These are phyloP conservation scores for Neoscytalidium dimidiatum DNA, from an alignment of 2,329 filamentous ascomycete species.

Conservation along the genomic window DNA sequence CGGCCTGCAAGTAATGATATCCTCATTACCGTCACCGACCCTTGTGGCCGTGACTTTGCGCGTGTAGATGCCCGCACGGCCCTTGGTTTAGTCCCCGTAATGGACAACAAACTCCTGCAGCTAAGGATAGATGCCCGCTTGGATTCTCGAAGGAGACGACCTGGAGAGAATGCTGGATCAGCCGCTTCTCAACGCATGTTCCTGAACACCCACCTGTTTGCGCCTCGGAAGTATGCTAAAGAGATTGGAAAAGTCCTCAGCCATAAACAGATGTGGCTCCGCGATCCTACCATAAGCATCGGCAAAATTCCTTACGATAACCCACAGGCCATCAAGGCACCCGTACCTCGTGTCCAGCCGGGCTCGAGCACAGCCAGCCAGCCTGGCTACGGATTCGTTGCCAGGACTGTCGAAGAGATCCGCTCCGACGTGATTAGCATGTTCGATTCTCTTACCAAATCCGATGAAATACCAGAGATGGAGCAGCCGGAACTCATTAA, in stretches of 20 bases:
- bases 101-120: constrained; percentile 64
- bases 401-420: constrained; percentile 80
- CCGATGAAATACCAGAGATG: constrained; percentile 73
- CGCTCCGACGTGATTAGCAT: constrained; percentile 81
- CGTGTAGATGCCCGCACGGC: constrained; percentile 70
- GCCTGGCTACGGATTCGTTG: constrained; percentile 32
- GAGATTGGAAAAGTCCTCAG: constrained; percentile 69
- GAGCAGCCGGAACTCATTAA: constrained; percentile 68
- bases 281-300: constrained; percentile 61
- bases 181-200: constrained; percentile 20
- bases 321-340: constrained; percentile 22
- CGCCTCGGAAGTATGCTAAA: constrained; percentile 65
- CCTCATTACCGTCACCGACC: constrained; percentile 73
- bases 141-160: constrained; percentile 62
- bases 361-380: neutral
- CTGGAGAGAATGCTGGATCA: constrained; percentile 54
- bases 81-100: constrained; percentile 67
- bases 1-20: constrained; percentile 55
- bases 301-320: constrained; percentile 62
- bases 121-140: constrained; percentile 75
- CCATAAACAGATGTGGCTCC: constrained; percentile 67
- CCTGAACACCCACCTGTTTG: constrained; percentile 70
- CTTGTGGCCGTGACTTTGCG: constrained; percentile 71
- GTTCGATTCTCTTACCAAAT: constrained; percentile 80
- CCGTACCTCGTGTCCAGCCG: neutral